Evolutionary conservation across 169 alveolate genomes (phyloP).

Genomic region (Cryptosporidium canis): DNA sequence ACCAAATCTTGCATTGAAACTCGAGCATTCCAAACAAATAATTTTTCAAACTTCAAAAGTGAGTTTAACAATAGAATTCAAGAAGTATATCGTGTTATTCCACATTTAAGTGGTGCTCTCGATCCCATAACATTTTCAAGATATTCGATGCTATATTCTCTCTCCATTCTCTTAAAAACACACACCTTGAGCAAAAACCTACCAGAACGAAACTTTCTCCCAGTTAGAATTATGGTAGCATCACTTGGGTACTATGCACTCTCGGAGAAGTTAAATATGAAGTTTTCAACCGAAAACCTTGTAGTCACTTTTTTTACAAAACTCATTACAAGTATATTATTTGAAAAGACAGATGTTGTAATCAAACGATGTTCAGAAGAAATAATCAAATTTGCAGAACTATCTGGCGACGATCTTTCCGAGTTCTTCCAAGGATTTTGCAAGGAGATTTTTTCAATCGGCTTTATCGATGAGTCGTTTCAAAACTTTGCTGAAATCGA

Average conservation of each 20-base stretch:
- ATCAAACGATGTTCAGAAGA: neutral
- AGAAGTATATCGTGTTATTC: neutral
- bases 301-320: neutral
- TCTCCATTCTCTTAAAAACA: neutral
- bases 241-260: conserved; percentile 1
- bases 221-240: neutral
- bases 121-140: neutral
- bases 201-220: conserved; percentile 43
- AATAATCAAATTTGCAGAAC: neutral
- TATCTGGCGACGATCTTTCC: too few relatives aligned
- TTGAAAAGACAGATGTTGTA: neutral
- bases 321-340: neutral
- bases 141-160: conserved; percentile 3
- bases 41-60: neutral
- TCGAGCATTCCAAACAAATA: neutral
- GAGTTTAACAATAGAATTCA: neutral
- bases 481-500: neutral
- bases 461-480: neutral
- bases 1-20: neutral
- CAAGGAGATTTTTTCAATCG: conserved; percentile 23
- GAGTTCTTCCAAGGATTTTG: neutral
- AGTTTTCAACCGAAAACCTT: neutral
- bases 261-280: neutral
- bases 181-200: neutral
- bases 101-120: neutral